Evolutionary conservation across 306 rosid species (phyloP), one percentile per base, ranked within the genome.

Genomic region (Glycine tomentella): DNA sequence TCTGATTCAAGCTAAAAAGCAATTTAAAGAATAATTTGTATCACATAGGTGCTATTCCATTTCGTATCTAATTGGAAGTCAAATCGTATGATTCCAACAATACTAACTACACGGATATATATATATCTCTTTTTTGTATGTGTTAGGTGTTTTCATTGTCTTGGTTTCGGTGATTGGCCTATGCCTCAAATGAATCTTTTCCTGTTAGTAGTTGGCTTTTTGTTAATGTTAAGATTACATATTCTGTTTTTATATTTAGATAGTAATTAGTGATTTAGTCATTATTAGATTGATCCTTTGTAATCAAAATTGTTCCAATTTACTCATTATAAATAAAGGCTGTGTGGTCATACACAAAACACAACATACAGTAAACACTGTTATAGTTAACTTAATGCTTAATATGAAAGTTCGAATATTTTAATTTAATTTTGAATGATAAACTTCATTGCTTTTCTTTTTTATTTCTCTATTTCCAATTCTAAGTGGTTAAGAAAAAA

Each of bases 341-440:
- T 25, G 31, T 25, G 31, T 25, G 31, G 31, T 25, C 31, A 25
- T 25, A 0, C 31, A 25, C 31, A 25, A n/a, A 25, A 25, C 31
- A 25, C 31, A 25, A 25, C 31, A 25, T 25, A 25, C 31, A 25
- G 31, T 25, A 25, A 25, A 25, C 31, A 25, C 31, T 25, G 31
- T 25, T 25, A 25, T 25, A 25, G 31, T 25, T 25, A 55, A 52
- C 57, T 55, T n/a, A 16, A 55, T 55, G 31, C 61, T 16, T 16
- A 15, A 16, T 55, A 17, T 15, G 3, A 17, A 58, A 17, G 36
- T 58, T 58, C 42, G 56, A 66, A 53, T 52, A 67, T 25, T 67
- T 3, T 20, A 68, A 40, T 53, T 40, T 53, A 55, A 50, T 31
- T 76, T 11, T 20, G 68, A 68, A 42, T 68, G 59, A 8, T 78